These are phyloP conservation scores for Phaeoacremonium minimum DNA, from an alignment of 2,329 filamentous ascomycete species.

Conservation along the genomic window DNA sequence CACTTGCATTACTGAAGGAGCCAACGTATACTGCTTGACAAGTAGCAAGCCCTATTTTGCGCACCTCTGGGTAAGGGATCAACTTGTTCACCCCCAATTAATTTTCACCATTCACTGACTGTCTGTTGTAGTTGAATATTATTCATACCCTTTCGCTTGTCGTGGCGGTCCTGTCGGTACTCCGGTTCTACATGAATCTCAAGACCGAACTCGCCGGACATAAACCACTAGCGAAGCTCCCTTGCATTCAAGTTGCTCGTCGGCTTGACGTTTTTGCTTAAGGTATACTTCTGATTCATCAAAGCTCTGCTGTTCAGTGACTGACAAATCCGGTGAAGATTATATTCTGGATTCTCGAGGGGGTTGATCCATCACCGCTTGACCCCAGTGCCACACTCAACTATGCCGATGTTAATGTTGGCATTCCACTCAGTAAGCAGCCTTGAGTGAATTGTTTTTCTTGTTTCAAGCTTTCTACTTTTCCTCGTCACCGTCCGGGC, in stretches of 20 bases:
- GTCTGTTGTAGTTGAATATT: slow-evolving; percentile 20
- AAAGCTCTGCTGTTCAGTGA: too few species aligned
- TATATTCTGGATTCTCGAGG: slow-evolving; percentile 18
- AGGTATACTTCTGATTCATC: slow-evolving; percentile 10
- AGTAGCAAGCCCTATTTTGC: slow-evolving; percentile 20
- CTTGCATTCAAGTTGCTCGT: slow-evolving; percentile 28
- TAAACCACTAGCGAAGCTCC: slow-evolving; percentile 23
- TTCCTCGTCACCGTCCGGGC: too few species aligned
- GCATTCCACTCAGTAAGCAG: slow-evolving; percentile 14
- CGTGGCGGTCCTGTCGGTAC: slow-evolving; percentile 16
- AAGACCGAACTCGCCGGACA: slow-evolving; percentile 19
- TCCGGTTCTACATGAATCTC: slow-evolving; percentile 19
- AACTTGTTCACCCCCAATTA: too few species aligned
- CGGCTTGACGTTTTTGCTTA: slow-evolving; percentile 20
- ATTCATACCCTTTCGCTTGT: slow-evolving; percentile 16
- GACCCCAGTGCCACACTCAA: slow-evolving; percentile 13
- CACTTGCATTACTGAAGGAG: slow-evolving; percentile 21
- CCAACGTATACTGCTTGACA: slow-evolving; percentile 22
- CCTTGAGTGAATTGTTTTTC: too few species aligned
- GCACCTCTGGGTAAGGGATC: slow-evolving; percentile 22
- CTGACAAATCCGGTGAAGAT: too few species aligned
- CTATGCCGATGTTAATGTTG: slow-evolving; percentile 15
- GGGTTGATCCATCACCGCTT: slow-evolving; percentile 8
- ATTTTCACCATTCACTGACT: too few species aligned
- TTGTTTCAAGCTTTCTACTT: too few species aligned